Conservation (phyloP, 352 stramenopile genomes). For the Pythium brachiatum region DNA sequence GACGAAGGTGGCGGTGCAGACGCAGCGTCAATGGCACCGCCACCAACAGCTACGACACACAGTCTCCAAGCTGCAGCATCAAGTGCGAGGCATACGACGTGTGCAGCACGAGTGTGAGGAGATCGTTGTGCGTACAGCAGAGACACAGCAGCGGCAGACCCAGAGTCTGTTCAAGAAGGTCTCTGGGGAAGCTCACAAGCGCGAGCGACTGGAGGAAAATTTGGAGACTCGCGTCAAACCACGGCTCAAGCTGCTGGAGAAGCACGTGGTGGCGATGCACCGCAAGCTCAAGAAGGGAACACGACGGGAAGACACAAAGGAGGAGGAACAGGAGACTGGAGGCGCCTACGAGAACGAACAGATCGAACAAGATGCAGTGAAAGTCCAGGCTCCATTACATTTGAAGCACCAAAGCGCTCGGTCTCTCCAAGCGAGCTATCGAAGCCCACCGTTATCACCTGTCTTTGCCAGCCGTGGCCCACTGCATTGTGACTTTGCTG, state of each 20-base stretch:
- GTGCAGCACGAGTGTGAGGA: slow-evolving; percentile 19
- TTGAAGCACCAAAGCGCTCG: too few species aligned
- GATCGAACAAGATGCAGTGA: too few species aligned
- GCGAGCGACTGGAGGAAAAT: neutral
- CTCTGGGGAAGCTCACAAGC: neutral
- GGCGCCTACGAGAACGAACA: neutral
- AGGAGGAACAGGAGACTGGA: neutral
- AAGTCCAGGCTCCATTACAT: too few species aligned
- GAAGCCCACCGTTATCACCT: too few species aligned
- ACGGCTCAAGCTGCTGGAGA: slow-evolving; percentile 1
- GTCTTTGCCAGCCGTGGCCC: too few species aligned
- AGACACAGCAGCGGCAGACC: slow-evolving; percentile 14
- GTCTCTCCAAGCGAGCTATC: too few species aligned
- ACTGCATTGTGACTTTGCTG: too few species aligned
- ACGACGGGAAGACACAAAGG: neutral
- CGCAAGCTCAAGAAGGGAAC: slow-evolving; percentile 5
- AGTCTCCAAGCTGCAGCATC: slow-evolving; percentile 1
- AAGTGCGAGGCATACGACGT: neutral
- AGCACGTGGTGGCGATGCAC: slow-evolving; percentile 11
- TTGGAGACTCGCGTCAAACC: neutral
- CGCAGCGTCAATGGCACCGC: neutral
- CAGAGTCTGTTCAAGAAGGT: neutral
- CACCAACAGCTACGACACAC: neutral
- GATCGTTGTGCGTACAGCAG: slow-evolving; percentile 15
- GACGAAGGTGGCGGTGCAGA: neutral